Conservation (phyloP, 2,329 filamentous ascomycete genomes). For the Nakataea oryzae region DNA sequence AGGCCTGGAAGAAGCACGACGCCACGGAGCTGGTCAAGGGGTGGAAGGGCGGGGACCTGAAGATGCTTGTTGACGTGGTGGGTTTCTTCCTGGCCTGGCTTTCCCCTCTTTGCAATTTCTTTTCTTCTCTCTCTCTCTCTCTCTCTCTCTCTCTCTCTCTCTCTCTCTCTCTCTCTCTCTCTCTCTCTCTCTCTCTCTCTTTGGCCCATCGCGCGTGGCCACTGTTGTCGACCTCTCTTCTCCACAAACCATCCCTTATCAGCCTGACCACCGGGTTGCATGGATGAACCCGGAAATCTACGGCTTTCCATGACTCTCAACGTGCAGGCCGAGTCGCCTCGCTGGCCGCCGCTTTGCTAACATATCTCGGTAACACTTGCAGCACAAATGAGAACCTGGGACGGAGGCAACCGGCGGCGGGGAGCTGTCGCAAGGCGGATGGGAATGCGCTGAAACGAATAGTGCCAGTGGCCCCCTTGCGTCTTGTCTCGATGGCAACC, state of each 20-base stretch:
- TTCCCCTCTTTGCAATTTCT: too few relatives aligned
- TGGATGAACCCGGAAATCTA: not conserved
- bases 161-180: not conserved
- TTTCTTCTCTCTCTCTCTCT: not conserved
- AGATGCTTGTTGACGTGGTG: constrained; percentile 80
- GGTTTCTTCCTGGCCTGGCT: constrained; percentile 26
- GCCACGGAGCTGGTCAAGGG: constrained; percentile 78
- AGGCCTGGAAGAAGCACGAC: constrained; percentile 81
- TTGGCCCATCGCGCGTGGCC: too few relatives aligned
- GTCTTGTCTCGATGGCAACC: too few relatives aligned
- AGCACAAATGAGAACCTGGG: constrained; percentile 41
- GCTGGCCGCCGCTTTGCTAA: not conserved
- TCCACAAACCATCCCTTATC: not conserved
- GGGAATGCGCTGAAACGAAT: not conserved
- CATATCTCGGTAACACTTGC: not conserved
- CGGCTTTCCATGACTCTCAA: not conserved
- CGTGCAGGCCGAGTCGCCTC: not conserved
- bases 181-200: not conserved
- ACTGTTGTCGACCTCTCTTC: too few relatives aligned
- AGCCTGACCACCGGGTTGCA: not conserved
- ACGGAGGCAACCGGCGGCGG: constrained; percentile 31
- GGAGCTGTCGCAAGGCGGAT: constrained; percentile 12
- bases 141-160: too few relatives aligned
- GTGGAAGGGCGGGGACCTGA: constrained; percentile 54
- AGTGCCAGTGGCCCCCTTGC: not conserved